Percentiles rank a stretch among this genome's conserved stretches.
Evolutionary conservation across 805 yeast genomes (phyloP).

Genomic region (Spathaspora arborariae): DNA sequence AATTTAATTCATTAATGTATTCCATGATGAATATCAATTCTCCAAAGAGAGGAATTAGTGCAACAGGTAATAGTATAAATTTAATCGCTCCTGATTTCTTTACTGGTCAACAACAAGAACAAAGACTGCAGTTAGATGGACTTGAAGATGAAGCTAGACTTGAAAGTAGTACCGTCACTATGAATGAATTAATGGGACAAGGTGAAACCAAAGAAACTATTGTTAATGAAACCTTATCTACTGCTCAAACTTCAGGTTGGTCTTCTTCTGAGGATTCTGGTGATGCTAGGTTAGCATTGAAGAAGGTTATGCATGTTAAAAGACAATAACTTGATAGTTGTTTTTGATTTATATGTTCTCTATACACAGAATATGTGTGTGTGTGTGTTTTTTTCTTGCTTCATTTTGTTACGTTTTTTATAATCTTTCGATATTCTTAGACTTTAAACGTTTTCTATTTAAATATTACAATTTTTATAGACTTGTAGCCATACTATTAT

Average conservation of each 20-base stretch:
- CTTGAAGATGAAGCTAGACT: conserved; percentile 3
- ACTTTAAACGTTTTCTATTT: not conserved
- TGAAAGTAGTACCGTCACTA: conserved; percentile 8
- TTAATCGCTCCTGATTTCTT: conserved; percentile 25
- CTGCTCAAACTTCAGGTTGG: not conserved
- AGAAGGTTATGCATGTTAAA: conserved; percentile 31
- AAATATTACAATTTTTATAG: not conserved
- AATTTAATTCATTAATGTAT: conserved; percentile 38
- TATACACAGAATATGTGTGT: not conserved
- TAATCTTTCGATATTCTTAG: not conserved
- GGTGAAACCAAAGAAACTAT: conserved; percentile 3
- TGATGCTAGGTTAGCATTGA: conserved; percentile 37
- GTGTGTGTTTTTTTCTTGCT: too few species aligned
- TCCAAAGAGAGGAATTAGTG: conserved; percentile 16
- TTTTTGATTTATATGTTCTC: not conserved
- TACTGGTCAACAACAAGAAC: conserved; percentile 11
- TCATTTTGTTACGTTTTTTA: not conserved
- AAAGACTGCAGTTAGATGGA: conserved; percentile 3
- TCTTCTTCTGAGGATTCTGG: conserved; percentile 24
- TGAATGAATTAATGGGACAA: conserved; percentile 19
- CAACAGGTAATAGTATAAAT: conserved; percentile 4
- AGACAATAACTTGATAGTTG: not conserved
- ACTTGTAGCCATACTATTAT: not conserved
- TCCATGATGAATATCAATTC: conserved; percentile 30
- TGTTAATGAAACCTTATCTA: not conserved